Conservation (phyloP, 257 asterid species). For the Primulina huaijiensis region DNA sequence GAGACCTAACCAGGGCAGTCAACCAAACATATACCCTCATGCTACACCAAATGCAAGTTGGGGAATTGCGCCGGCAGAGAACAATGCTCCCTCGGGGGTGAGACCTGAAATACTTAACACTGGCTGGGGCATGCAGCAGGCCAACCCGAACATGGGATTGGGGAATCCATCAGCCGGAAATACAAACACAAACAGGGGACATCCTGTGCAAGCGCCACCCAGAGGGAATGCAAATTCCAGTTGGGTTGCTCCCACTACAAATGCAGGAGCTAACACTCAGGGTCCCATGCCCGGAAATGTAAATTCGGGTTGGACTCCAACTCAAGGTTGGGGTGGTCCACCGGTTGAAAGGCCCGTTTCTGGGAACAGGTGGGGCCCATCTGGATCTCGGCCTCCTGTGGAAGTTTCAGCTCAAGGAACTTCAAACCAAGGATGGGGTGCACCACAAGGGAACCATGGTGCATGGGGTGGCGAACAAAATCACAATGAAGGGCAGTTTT, state of each 20-base stretch:
- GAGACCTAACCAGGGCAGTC: conserved; percentile 39
- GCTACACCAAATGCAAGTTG: conserved; percentile 30
- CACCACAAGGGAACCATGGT: conserved; percentile 45
- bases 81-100: not conserved
- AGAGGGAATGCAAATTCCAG: conserved; percentile 19
- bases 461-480: conserved; percentile 51
- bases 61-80: conserved; percentile 15
- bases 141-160: conserved; percentile 69
- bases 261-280: conserved; percentile 36
- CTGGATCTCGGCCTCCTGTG: conserved; percentile 43
- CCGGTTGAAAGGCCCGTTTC: conserved; percentile 46
- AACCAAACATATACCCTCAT: conserved; percentile 37
- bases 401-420: conserved; percentile 45
- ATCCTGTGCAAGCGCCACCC: conserved; percentile 38
- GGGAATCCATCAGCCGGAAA: conserved; percentile 43
- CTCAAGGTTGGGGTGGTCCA: conserved; percentile 40
- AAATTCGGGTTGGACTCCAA: conserved; percentile 25
- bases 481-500: conserved; percentile 46
- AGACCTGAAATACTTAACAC: conserved; percentile 37
- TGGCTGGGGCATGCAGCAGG: conserved; percentile 65
- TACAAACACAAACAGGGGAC: conserved; percentile 54
- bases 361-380: conserved; percentile 48
- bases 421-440: conserved; percentile 57
- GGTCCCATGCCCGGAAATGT: conserved; percentile 19
- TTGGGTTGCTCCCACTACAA: conserved; percentile 31